Evolutionary conservation across 2,329 filamentous ascomycete species (phyloP), one percentile per base, ranked within the genome.

Genomic region (Cadophora sp.): DNA sequence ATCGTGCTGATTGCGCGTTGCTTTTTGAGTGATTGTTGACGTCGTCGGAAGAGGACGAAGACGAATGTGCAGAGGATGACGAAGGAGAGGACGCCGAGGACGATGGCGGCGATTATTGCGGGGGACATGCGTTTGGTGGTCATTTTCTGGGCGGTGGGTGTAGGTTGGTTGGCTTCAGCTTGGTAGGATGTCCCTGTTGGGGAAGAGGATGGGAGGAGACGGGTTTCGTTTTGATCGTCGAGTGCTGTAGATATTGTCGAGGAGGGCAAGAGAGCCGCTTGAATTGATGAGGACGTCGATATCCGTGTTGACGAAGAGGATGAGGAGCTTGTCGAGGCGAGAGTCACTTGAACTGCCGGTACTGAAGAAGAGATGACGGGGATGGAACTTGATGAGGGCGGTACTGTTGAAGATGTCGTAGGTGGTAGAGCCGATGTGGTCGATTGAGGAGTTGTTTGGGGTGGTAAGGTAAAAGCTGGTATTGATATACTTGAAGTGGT

Each of bases 81-180:
- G 55, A 58, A 24, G n/a, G 55, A 31, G 31, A 58, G 29, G 7
- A 40, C 19, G 55, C 55, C 31, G 29, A 58, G 55, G 9, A 58
- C 55, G 29, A 58, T 58, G 31, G 29, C 55, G 29, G 31, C 27
- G 31, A 58, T 37, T 24, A 37, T n/a, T 11, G 55, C 29, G 29
- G 29, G 55, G 31, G 55, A 58, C 19, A 58, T 22, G 31, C 29
- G 31, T 7, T 24, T 37, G 37, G 19, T 37, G 19, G 31, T 12
- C n/a, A 31, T 58, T 22, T 24, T 37, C 8, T 37, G 55, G 9
- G 31, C 27, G 16, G 29, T 22, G 3, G 29, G 31, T 4, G 11
- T 37, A 31, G n/a, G 4, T 58, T 58, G 55, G 29, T 58, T 37
- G 29, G 55, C 55, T 58, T 34, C 55, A 2, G 55, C 55, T 58